A percentile compares a stretch with the other conserved stretches of the same genome.
Conservation (phyloP, 495 filamentous ascomycete species). For the Cenococcum geophilum region DNA sequence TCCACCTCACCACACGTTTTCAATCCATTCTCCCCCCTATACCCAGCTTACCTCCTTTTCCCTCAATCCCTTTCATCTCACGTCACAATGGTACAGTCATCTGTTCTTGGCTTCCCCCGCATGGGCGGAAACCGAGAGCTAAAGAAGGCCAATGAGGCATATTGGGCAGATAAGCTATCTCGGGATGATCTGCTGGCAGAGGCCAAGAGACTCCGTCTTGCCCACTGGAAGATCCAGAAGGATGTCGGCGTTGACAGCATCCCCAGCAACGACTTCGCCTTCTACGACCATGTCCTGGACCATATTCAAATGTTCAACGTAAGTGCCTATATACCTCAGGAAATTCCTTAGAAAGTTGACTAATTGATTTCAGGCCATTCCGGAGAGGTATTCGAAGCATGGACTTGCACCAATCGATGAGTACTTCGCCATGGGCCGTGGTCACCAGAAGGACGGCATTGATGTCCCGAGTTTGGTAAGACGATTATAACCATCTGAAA, state of each 20-base stretch:
- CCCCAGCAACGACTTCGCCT: slow-evolving; percentile 98
- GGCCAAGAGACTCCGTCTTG: slow-evolving; percentile 90
- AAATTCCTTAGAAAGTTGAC: neutral
- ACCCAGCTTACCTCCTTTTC: slow-evolving; percentile 9
- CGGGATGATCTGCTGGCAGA: slow-evolving; percentile 80
- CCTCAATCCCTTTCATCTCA: slow-evolving; percentile 5
- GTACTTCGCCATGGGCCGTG: slow-evolving; percentile 99
- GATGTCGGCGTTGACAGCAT: slow-evolving; percentile 93
- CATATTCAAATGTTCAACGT: slow-evolving; percentile 98
- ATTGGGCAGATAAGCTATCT: slow-evolving; percentile 93
- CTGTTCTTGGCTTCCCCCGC: slow-evolving; percentile 59
- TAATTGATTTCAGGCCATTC: slow-evolving; percentile 57
- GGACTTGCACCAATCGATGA: slow-evolving; percentile 82
- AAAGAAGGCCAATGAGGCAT: slow-evolving; percentile 97
- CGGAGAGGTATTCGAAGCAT: slow-evolving; percentile 82
- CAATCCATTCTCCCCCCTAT: neutral
- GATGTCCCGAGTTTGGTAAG: slow-evolving; percentile 78
- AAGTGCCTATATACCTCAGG: slow-evolving; percentile 38
- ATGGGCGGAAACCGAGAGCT: slow-evolving; percentile 98
- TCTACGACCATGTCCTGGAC: slow-evolving; percentile 96
- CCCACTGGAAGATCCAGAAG: slow-evolving; percentile 99
- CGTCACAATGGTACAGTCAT: slow-evolving; percentile 31
- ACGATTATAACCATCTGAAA: slow-evolving; percentile 10
- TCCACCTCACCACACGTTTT: slow-evolving; percentile 8
- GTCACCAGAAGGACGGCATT: slow-evolving; percentile 85